Base-by-base conservation (phyloP, 2,329 filamentous ascomycete genomes). In the Aspergillus fumigatiaffinis region DNA sequence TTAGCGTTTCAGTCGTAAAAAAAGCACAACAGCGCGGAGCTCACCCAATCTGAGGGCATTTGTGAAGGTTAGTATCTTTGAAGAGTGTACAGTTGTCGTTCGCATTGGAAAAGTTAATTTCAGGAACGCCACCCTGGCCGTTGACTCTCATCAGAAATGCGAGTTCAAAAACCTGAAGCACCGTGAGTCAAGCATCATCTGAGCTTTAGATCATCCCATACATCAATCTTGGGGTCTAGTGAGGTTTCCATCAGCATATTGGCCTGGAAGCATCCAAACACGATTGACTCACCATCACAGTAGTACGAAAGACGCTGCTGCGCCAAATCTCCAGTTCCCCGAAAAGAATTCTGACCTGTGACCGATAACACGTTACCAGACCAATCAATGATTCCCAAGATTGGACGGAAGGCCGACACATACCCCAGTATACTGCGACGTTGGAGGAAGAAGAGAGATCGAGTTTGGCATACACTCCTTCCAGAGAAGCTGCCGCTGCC, bases 341-440 rank as follows among this genome's bases (percentile, higher is more conserved):
- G 75, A 9, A 76, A 79, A 0, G 86, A 89, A 68, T 89, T 89
- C 67, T 89, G 87, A 76, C 86, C 69, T 73, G 51, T 7, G 29
- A 4, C 8, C 14, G 8, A 4, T 12, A 38, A 48, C 44, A 10
- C 6, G 10, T 12, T 17, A 9, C 21, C 29, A 53, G 42, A 5
- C 51, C 25, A 47, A 6, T n/a, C 32, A 26, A 14, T 4, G 3
- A n/a, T 35, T 20, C 35, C 25, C 14, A n/a, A 3, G 4, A 8
- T 17, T 3, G 2, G 5, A 17, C 0, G 9, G 20, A 14, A 14
- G 3, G 2, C 35, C 7, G 17, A 42, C 21, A 59, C 64, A 50
- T 60, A 75, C 73, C 87, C 87, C 87, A 90, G 70, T 90, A 90
- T 1, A 88, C 77, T 26, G 82, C 85, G 54, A 89, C 68, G 64